Evolutionary conservation across 2,329 filamentous ascomycete genomes (phyloP).

Genomic region (Neofusicoccum cordaticola): DNA sequence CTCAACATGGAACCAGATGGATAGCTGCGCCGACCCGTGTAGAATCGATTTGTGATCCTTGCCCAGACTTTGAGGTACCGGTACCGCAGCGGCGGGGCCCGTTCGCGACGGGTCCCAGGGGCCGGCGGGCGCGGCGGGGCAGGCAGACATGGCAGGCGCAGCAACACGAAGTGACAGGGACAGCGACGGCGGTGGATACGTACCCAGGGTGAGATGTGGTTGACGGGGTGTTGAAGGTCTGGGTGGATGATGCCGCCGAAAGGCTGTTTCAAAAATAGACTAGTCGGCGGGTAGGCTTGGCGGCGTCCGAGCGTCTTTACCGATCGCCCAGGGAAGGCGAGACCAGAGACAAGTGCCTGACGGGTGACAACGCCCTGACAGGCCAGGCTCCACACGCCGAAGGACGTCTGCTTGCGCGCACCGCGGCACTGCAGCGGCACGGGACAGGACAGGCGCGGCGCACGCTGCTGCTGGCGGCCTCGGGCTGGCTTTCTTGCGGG

Average conservation of each 20-base stretch:
- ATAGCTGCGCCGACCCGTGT: too few species aligned
- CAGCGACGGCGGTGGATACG: neutral
- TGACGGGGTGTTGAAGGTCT: neutral
- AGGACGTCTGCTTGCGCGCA: neutral
- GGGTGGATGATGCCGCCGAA: neutral
- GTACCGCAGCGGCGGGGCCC: neutral
- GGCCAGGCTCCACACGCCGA: slow-evolving; percentile 4
- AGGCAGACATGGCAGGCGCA: neutral
- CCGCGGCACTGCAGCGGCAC: slow-evolving; percentile 5
- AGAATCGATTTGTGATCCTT: too few species aligned
- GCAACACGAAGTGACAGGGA: neutral
- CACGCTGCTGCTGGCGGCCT: slow-evolving; percentile 1
- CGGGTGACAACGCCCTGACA: slow-evolving; percentile 11
- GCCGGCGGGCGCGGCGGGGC: neutral
- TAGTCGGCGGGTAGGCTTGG: slow-evolving; percentile 2
- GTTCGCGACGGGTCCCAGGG: neutral
- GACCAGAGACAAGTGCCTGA: slow-evolving; percentile 14
- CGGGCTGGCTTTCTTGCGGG: neutral
- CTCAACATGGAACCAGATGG: neutral
- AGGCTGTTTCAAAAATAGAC: slow-evolving; percentile 13
- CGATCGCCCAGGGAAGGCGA: slow-evolving; percentile 14
- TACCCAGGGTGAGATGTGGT: slow-evolving; percentile 4
- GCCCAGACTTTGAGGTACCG: neutral
- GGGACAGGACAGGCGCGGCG: neutral
- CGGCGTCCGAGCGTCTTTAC: slow-evolving; percentile 5